These are phyloP conservation scores for Alternaria arborescens DNA, from an alignment of 2,329 filamentous ascomycete species.

Conservation along the genomic window DNA sequence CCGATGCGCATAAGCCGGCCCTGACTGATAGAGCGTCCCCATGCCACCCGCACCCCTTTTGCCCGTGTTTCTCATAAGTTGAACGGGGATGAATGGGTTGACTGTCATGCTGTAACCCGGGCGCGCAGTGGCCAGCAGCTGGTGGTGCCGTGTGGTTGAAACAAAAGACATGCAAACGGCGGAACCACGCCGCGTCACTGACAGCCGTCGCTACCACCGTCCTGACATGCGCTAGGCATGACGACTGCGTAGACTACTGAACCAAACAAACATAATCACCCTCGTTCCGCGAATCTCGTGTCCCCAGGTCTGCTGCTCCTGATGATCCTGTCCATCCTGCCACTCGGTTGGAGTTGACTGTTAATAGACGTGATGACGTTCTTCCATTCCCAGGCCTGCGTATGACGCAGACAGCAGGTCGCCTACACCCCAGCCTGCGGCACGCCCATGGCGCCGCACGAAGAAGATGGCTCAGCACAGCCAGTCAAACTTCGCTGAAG, in stretches of 20 bases:
- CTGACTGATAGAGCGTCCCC: constrained; percentile 1
- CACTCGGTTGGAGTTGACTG: constrained; percentile 3
- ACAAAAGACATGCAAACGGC: constrained; percentile 27
- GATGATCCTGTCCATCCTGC: constrained; percentile 5
- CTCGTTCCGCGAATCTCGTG: neutral
- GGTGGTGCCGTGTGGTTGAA: constrained; percentile 18
- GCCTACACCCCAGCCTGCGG: constrained; percentile 7
- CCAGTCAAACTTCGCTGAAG: constrained; percentile 22
- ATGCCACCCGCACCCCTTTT: constrained; percentile 11
- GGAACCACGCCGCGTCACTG: constrained; percentile 16
- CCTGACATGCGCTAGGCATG: neutral
- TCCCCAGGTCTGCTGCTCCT: constrained; percentile 1
- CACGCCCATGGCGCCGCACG: constrained; percentile 12
- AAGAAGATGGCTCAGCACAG: constrained; percentile 8
- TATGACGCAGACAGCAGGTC: constrained; percentile 15
- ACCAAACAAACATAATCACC: constrained; percentile 15
- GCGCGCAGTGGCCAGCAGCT: constrained; percentile 17
- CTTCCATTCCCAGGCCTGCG: neutral
- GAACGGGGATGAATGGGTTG: constrained; percentile 7
- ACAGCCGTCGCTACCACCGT: constrained; percentile 9
- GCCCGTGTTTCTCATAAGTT: constrained; percentile 18
- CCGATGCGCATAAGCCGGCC: constrained; percentile 10
- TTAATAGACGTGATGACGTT: constrained; percentile 14
- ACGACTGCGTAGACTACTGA: neutral
- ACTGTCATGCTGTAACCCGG: constrained; percentile 11